Conservation (phyloP, 2,329 filamentous ascomycete genomes). For the Aciculosporium take region DNA sequence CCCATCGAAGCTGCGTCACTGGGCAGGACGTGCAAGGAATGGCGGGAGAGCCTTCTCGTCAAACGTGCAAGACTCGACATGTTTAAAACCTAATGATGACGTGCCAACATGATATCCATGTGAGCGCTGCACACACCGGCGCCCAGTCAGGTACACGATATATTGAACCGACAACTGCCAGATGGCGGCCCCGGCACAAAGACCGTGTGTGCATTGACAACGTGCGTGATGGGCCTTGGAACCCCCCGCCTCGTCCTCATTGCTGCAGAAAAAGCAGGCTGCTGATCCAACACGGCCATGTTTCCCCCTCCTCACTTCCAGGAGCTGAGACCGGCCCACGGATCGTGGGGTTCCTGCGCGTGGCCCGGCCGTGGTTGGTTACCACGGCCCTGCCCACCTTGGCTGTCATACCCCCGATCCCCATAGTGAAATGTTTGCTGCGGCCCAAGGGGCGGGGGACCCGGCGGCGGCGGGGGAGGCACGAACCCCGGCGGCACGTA, state of each 20-base stretch:
- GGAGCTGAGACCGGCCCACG: conserved; percentile 37
- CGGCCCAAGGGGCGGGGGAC: conserved; percentile 45
- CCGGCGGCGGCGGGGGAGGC: conserved; percentile 48
- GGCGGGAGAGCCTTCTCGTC: not conserved
- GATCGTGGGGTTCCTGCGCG: conserved; percentile 29
- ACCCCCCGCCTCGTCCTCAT: not conserved
- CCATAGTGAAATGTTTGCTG: conserved; percentile 48
- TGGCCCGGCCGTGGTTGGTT: conserved; percentile 12
- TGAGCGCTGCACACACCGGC: no score
- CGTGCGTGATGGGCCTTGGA: not conserved
- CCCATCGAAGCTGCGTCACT: no score
- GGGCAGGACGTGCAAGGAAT: not conserved
- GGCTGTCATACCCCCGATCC: conserved; percentile 18
- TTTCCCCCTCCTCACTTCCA: conserved; percentile 27
- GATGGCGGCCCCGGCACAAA: not conserved
- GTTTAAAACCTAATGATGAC: no score
- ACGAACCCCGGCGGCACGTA: conserved; percentile 45
- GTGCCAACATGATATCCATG: no score
- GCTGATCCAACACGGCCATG: not conserved
- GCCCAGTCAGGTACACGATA: not conserved
- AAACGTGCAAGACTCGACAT: not conserved
- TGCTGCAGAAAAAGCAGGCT: not conserved
- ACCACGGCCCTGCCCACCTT: conserved; percentile 14
- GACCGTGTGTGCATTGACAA: no score
- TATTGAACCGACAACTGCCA: not conserved